These are phyloP conservation scores for Solanum dulcamara DNA, from an alignment of 257 asterid genomes.

Conservation along the genomic window DNA sequence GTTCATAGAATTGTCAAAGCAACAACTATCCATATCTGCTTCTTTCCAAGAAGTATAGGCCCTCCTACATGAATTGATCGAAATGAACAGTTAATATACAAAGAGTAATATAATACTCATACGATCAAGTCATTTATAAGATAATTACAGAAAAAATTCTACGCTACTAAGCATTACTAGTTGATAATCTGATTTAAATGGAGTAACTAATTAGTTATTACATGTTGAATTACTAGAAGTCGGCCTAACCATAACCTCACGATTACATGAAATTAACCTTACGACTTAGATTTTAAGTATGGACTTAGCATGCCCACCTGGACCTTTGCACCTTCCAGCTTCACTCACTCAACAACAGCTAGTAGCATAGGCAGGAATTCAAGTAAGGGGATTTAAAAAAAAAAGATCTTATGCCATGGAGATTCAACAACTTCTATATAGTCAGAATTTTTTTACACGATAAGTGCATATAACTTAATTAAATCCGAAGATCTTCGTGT, in stretches of 20 bases:
- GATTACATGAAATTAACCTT: neutral
- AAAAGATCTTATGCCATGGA: too few relatives aligned
- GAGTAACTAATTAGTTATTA: neutral
- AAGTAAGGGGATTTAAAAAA: neutral
- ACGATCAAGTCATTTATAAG: neutral
- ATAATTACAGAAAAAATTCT: neutral
- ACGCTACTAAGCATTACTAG: neutral
- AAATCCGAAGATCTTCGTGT: neutral
- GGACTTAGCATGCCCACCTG: neutral
- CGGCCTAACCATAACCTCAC: neutral
- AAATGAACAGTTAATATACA: neutral
- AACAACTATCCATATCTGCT: constrained; percentile 39
- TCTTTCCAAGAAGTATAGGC: constrained; percentile 54
- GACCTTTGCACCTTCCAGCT: neutral
- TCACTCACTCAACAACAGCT: neutral
- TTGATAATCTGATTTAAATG: neutral
- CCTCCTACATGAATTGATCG: constrained; percentile 19
- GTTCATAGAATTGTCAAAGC: constrained; percentile 18
- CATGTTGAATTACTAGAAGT: neutral
- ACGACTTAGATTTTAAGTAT: neutral
- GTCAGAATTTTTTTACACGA: neutral
- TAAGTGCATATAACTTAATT: neutral
- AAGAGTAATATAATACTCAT: neutral
- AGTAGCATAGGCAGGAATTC: neutral
- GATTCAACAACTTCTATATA: too few relatives aligned